Evolutionary conservation across 139 green algal species (phyloP), one percentile per base, ranked within the genome.

Genomic region (Coelastrella sp.): DNA sequence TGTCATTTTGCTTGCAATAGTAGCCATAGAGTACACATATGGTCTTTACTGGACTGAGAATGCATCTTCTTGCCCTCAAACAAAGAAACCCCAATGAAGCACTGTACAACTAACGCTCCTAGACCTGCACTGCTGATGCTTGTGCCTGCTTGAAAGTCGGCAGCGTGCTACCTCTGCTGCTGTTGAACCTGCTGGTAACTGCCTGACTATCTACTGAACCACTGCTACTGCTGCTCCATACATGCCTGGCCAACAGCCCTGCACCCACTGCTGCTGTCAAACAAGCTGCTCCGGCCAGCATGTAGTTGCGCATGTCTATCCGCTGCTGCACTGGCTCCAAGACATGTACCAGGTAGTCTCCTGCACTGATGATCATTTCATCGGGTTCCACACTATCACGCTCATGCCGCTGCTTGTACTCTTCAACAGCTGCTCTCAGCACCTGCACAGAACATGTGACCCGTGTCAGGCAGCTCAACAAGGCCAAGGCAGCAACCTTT

Each of bases 291-390:
- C 4, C 66, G 6, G 47, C 7, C 57, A 82, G 22, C 13, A 83
- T 16, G 57, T 78, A 61, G 22, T 75, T 89, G 7, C 90, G 80
- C n/a, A 56, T 47, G 59, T 86, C 73, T 5, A 90, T 16, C 66
- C 80, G 76, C 47, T 75, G 79, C 60, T 90, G 74, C 11, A 89
- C 90, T 3, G 80, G 78, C 65, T 60, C 75, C 71, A 95, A 74
- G 32, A 91, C 78, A 7, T 81, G 20, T 14, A 94, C 17, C 19
- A 95, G 83, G 83, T 92, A 95, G 13, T 94, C 87, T 11, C 92
- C 90, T 16, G 93, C 93, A 54, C 87, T 91, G 4, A 84, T n/a
- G 20, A 95, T 93, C 93, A 95, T 95, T 65, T 95, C 92, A 66
- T 94, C 93, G 2, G 86, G 88, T 22, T 91, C 90, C 4, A 68